Conservation (phyloP, 305 asterid species). For the Solanum hybrid region DNA sequence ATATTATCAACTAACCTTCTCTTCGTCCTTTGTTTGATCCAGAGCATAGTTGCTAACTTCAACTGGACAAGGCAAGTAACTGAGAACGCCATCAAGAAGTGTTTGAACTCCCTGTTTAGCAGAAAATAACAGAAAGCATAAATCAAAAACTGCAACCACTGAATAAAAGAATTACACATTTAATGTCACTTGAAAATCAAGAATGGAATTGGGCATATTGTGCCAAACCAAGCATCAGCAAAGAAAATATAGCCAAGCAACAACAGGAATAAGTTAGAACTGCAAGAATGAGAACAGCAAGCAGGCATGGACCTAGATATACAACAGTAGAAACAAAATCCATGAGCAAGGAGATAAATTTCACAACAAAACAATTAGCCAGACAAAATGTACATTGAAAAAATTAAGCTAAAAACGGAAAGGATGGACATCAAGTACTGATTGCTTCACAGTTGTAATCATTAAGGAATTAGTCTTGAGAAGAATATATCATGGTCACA, state of each 20-base stretch:
- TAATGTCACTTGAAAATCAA: not conserved
- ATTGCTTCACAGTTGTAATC: not conserved
- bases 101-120: slow-evolving; percentile 82
- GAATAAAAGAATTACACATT: not conserved
- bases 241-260: not conserved
- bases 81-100: slow-evolving; percentile 91
- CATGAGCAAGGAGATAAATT: not conserved
- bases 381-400: not conserved
- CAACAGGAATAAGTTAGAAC: not conserved
- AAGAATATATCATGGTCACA: not conserved
- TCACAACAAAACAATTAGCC: not conserved
- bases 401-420: not conserved
- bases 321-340: not conserved
- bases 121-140: slow-evolving; percentile 13
- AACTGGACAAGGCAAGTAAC: slow-evolving; percentile 79
- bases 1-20: slow-evolving; percentile 45
- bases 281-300: not conserved
- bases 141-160: not conserved
- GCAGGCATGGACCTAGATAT: not conserved
- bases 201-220: not conserved
- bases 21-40: slow-evolving; percentile 88
- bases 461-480: not conserved
- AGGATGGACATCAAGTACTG: not conserved
- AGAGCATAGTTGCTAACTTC: slow-evolving; percentile 87
- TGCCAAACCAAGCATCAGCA: not conserved